Evolutionary conservation across 495 filamentous ascomycete genomes (phyloP), one percentile per base, ranked within the genome.

Genomic region (Schizothecium vesticola): DNA sequence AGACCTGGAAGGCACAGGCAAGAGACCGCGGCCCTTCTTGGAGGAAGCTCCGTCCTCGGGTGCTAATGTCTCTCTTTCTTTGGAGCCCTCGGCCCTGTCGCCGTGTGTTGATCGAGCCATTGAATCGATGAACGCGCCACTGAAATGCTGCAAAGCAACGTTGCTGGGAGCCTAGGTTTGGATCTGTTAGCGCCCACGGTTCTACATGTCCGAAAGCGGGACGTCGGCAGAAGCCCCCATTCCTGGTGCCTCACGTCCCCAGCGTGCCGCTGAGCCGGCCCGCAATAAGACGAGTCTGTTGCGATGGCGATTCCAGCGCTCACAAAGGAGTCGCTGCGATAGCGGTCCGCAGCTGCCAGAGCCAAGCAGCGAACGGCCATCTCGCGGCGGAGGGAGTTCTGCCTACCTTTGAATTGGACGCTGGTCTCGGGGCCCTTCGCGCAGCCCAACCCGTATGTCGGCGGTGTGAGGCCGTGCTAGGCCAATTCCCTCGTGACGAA

Each of bases 1-100:
- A 21, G 88, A 86, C 77, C 90, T 84, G 64, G 89, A 91, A 24
- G 89, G 86, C 67, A 90, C 85, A 71, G 85, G 83, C 21, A 87
- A 74, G 23, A 88, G 81, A 29, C 86, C 83, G 63, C 86, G 83
- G 24, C 83, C 81, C 75, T 87, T 90, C 78, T 87, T 88, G 9
- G 84, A 70, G 28, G 72, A 67, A 13, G 76, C 71, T 55, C 75
- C 79, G 56, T 83, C 81, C 56, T 84, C 82, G 23, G 79, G 76
- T 28, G 75, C 67, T 24, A 80, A 64, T 60, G 69, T 74, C 24
- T 81, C 82, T 72, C 83, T 84, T 69, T 85, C 83, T 72, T 81
- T 83, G 6, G 79, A 78, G 65, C 76, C 78, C 67, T 80, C 80
- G 28, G 80, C 75, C 56, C 78, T 77, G 63, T 74, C 72, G 60